Base-by-base conservation (phyloP, 108 stramenopile genomes). In the Aurantiochytrium sp. region DNA sequence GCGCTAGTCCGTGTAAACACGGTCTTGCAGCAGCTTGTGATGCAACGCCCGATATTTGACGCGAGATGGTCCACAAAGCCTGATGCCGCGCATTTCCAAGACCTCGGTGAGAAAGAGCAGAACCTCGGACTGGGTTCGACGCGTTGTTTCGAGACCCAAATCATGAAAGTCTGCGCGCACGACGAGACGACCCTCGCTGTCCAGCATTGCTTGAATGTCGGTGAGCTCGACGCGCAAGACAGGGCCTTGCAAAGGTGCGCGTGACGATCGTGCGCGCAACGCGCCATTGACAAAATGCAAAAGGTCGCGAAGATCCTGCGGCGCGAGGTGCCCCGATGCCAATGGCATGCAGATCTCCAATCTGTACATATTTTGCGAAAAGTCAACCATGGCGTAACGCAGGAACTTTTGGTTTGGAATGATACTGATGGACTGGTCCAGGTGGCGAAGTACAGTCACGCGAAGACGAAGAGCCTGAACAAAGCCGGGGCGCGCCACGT, bases 321-420 rank as follows among this genome's bases (percentile, higher is more conserved):
- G 8, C 8, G 25, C 42, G 12, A 42, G 64, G 8, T 18, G 21
- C 2, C 10, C 14, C 35, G 42, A 42, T 23, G 25, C 42, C 25
- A 69, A 42, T 8, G 64, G 64, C 42, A 69, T 42, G 64, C 64
- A 42, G 35, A 69, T 69, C 8, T 69, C 64, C 10, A 69, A 4
- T 42, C 64, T 42, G 42, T 69, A 69, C 64, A 69, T 69, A 3
- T 69, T 69, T 18, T 83, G 45, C 51, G 76, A 83, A 83, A 53
- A 83, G 76, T 53, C 51, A 18, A 83, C 76, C 76, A 83, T 83
- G 49, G 76, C 23, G 49, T 83, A 83, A 6, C 76, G 76, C 19
- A 83, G 76, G 51, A 83, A 83, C 49, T 83, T 83, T 12, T 53
- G 45, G 51, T 83, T 83, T 10, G 76, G 76, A 35, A 83, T 83